These are phyloP conservation scores for Tephrocybe sp. DNA, from an alignment of 768 basidiomycete species.

Conservation along the genomic window DNA sequence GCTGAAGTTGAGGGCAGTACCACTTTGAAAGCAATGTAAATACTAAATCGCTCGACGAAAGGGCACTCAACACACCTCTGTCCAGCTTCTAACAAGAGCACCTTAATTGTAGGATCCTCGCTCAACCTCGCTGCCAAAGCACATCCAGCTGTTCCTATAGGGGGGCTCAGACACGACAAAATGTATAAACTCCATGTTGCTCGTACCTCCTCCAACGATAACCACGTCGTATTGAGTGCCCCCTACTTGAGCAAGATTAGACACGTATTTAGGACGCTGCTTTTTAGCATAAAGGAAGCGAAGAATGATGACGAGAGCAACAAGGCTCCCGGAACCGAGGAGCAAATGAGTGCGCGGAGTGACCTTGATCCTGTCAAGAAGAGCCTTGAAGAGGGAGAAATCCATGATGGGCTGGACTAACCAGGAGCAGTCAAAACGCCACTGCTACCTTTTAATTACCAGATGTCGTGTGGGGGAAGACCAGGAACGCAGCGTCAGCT, in stretches of 20 bases:
- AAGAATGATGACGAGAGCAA: slow-evolving; percentile 24
- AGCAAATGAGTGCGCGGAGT: slow-evolving; percentile 10
- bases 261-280: slow-evolving; percentile 19
- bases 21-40: slow-evolving; percentile 31
- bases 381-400: background rate
- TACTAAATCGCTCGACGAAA: background rate
- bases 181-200: background rate
- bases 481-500: slow-evolving; percentile 3
- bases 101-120: slow-evolving; percentile 50
- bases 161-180: background rate
- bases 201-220: slow-evolving; percentile 52
- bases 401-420: slow-evolving; percentile 9
- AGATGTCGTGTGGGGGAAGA: slow-evolving; percentile 3
- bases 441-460: background rate
- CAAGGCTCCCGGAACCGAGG: slow-evolving; percentile 19
- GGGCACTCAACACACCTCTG: slow-evolving; percentile 41
- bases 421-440: background rate
- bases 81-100: slow-evolving; percentile 59
- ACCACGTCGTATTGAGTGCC: slow-evolving; percentile 45
- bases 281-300: slow-evolving; percentile 20
- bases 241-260: slow-evolving; percentile 25
- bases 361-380: slow-evolving; percentile 14
- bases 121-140: slow-evolving; percentile 57
- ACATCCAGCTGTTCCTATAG: slow-evolving; percentile 57
- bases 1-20: slow-evolving; percentile 35